A percentile compares a stretch with the other conserved stretches of the same genome.
Evolutionary conservation across 805 yeast species (phyloP).

Genomic region (Zygoascus ofunaensis): DNA sequence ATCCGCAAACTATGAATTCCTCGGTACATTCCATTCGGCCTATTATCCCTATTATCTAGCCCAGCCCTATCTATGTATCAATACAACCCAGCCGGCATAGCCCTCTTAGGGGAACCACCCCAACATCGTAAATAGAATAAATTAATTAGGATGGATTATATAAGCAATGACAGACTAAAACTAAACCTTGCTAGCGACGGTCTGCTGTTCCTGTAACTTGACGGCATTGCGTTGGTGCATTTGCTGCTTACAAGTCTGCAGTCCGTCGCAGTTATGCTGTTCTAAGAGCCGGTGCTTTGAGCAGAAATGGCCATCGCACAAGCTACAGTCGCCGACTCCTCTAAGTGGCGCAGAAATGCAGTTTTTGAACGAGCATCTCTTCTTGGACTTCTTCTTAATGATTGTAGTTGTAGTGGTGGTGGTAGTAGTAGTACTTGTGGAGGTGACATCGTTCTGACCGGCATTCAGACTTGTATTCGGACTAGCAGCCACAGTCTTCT

Average conservation of each 20-base stretch:
- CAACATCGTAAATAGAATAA: no score
- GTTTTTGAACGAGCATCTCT: slow-evolving; percentile 41
- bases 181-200: slow-evolving; percentile 62
- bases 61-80: no score
- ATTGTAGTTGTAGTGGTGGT: slow-evolving; percentile 20
- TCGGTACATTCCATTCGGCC: no score
- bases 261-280: slow-evolving; percentile 71
- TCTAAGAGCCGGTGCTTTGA: slow-evolving; percentile 81
- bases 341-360: slow-evolving; percentile 59
- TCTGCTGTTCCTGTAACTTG: slow-evolving; percentile 75
- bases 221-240: slow-evolving; percentile 80
- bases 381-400: slow-evolving; percentile 28
- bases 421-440: slow-evolving; percentile 10
- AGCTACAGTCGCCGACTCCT: slow-evolving; percentile 72
- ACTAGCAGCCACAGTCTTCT: slow-evolving; percentile 2
- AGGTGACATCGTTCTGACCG: no score
- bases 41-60: no score
- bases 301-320: slow-evolving; percentile 78
- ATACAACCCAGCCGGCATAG: no score
- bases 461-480: background rate
- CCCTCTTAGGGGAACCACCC: no score
- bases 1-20: no score
- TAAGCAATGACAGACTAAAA: background rate
- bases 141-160: no score
- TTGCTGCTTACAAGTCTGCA: slow-evolving; percentile 70